Base-by-base conservation (phyloP, 768 basidiomycete genomes). In the Xerocomus brunneocitrinus region DNA sequence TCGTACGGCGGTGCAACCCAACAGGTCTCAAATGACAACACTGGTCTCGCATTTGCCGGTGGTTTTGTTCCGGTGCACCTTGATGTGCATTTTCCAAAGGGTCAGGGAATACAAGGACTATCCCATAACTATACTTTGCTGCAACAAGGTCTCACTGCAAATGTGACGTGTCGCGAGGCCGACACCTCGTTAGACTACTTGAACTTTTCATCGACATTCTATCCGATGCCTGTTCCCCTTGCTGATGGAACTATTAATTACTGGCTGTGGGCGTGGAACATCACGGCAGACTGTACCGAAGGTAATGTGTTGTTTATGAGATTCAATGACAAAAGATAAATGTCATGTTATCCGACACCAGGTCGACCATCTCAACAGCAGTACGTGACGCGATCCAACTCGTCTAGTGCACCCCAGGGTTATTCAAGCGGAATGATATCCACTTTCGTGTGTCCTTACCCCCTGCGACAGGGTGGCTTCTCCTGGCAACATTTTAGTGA, bases 401-500 rank as follows among this genome's bases (percentile, higher is more conserved):
- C 22, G 12, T 13, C 40, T 25, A 41, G 40, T 25, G 40, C 12
- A 25, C 40, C 40, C 3, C 24, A 41, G 24, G 40, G 25, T 14
- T 25, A 10, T 41, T 24, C 40, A 8, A 41, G 12, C 12, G 24
- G 40, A 25, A 14, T 60, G 19, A 32, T 58, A 19, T 35, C 49
- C 10, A 6, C 58, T 25, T 30, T 57, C 13, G 45, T 57, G 6
- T 59, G 58, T 58, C 58, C 50, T 16, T 53, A 39, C 13, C 45
- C 52, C 27, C 7, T 46, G n/a, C 24, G 22, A 19, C 41, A 51
- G 28, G 8, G 30, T n/a, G 32, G 48, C 4, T 22, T 53, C 22
- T 28, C 36, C 10, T 57, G 38, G 27, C 16, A 35, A 27, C 28
- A 7, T 14, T 57, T 57, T 13, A 30, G 55, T 57, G 12, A 48